A percentile compares a stretch with the other conserved stretches of the same genome.
phyloP scores from a whole-genome alignment of 2,329 filamentous ascomycete species.

The Sclerotinia borealis region DNA sequence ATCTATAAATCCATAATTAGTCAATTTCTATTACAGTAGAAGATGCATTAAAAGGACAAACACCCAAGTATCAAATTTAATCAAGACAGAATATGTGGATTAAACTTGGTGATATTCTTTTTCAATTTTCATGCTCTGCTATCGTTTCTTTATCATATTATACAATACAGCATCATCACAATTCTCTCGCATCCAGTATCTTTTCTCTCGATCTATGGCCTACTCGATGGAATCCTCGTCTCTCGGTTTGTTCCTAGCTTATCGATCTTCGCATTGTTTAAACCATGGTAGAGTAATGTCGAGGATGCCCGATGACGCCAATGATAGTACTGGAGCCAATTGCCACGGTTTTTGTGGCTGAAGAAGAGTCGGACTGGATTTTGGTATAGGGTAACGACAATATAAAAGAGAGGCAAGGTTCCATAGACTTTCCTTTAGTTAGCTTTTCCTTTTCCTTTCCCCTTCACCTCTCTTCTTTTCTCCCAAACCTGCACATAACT shows the following conservation, averaged over 20 bases:
- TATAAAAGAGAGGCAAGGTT: too few relatives aligned
- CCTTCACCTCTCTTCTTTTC: constrained; percentile 52
- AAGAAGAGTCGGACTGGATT: not conserved
- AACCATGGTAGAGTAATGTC: too few relatives aligned
- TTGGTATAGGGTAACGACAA: not conserved
- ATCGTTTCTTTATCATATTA: not conserved
- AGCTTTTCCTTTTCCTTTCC: constrained; percentile 15
- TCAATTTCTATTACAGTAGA: too few relatives aligned
- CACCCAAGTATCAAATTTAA: too few relatives aligned
- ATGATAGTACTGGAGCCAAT: not conserved
- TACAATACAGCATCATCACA: too few relatives aligned
- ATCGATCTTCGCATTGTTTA: too few relatives aligned
- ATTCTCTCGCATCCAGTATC: not conserved
- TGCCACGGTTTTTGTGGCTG: too few relatives aligned
- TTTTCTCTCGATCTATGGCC: not conserved
- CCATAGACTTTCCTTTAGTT: not conserved
- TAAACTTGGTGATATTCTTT: too few relatives aligned
- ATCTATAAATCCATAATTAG: too few relatives aligned
- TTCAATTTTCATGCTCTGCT: not conserved
- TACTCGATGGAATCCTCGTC: too few relatives aligned
- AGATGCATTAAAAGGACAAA: too few relatives aligned
- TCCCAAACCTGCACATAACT: constrained; percentile 97
- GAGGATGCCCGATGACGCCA: not conserved
- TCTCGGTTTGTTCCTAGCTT: not conserved
- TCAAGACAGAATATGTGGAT: too few relatives aligned